These are phyloP conservation scores for Aspergillus homomorphus DNA, from an alignment of 495 filamentous ascomycete genomes.

Conservation along the genomic window DNA sequence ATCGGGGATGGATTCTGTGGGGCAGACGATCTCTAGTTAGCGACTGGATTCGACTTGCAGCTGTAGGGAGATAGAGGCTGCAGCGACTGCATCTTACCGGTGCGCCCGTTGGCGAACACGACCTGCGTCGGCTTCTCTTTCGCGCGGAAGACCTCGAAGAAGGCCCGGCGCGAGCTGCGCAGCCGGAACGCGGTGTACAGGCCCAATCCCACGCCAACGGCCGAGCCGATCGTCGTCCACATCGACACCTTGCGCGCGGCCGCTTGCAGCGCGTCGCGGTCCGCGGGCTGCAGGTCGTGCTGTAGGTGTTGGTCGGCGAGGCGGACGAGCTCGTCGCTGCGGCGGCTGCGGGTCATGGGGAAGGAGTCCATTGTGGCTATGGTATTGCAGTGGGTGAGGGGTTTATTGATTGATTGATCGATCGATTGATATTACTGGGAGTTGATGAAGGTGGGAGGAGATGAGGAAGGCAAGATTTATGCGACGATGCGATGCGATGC, in stretches of 20 bases:
- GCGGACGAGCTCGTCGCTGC: constrained; percentile 50
- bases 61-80: too few relatives aligned
- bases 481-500: too few relatives aligned
- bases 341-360: constrained; percentile 52
- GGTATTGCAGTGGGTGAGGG: background rate
- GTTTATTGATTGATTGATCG: background rate
- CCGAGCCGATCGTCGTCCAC: constrained; percentile 55
- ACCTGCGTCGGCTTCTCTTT: constrained; percentile 57
- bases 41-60: too few relatives aligned
- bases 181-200: constrained; percentile 56
- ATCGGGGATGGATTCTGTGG: constrained; percentile 58
- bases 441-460: background rate
- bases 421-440: too few relatives aligned
- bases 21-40: background rate
- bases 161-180: constrained; percentile 48
- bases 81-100: too few relatives aligned
- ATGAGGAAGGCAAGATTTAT: background rate
- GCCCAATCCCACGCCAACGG: constrained; percentile 58
- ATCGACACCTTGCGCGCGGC: constrained; percentile 52
- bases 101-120: constrained; percentile 57
- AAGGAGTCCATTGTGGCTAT: constrained; percentile 48
- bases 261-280: constrained; percentile 54
- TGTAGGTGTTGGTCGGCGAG: constrained; percentile 64
- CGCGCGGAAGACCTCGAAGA: constrained; percentile 59
- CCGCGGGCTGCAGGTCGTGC: constrained; percentile 55